Base-by-base conservation (phyloP, 306 rosid species). In the Spatholobus suberectus region DNA sequence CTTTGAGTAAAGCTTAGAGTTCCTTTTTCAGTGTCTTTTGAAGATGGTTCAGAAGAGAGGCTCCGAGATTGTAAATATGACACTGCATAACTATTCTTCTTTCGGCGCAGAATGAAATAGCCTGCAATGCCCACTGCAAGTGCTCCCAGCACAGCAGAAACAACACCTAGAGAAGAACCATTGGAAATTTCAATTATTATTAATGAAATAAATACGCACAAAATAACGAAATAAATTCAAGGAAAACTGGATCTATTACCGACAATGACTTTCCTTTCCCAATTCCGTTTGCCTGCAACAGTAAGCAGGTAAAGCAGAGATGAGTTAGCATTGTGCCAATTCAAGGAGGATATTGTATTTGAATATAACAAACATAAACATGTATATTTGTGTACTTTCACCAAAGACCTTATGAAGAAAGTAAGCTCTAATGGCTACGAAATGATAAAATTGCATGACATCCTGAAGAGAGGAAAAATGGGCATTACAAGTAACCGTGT, bases 11-110 rank as follows among this genome's bases (percentile, higher is more conserved):
- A 89, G 83, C 81, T 71, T 15, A 67, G 85, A 79, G 85, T 83
- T 73, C 91, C 95, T 29, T 70, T 88, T 79, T 93, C 97, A 61
- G 68, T 55, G 44, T 90, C 89, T 13, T 69, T 77, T 17, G 40
- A 72, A 21, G 91, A 84, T 10, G 78, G 75, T 63, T 80, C 78
- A 10, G 87, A 79, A 73, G 90, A 87, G 46, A 88, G 54, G 87
- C 85, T 78, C 34, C 46, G 85, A 59, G 92, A 77, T 32, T 77
- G 70, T 5, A 44, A 23, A 80, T 77, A 74, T 8, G 92, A 80
- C 27, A 65, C 52, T 47, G 70, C 75, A 38, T 86, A 74, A 74
- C 34, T 26, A 13, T 69, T 81, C 83, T 51, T 89, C 73, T 65
- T 44, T 14, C 73, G 78, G 10, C 86, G 84, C 61, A 0, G 72